Evolutionary conservation across 2,329 filamentous ascomycete species (phyloP).

Genomic region (Cryphonectria japonica): DNA sequence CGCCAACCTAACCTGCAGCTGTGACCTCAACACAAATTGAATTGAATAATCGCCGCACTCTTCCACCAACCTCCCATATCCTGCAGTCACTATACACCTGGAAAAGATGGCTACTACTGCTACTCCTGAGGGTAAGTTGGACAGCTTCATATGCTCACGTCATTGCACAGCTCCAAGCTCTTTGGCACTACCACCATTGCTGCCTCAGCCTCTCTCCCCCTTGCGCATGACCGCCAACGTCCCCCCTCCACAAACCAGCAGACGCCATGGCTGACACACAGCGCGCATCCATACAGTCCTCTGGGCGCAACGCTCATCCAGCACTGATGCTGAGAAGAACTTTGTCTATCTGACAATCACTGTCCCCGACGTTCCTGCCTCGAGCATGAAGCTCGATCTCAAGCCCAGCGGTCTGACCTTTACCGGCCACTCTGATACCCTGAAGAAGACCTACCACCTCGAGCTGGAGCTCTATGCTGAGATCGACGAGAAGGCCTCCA

Average conservation of each 20-base stretch:
- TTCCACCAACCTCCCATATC: neutral
- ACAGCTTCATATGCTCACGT: neutral
- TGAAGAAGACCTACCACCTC: conserved; percentile 86
- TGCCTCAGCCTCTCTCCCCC: neutral
- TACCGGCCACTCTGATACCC: conserved; percentile 78
- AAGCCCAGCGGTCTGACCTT: conserved; percentile 79
- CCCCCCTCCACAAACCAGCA: neutral
- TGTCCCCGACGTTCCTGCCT: conserved; percentile 79
- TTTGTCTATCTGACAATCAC: conserved; percentile 91
- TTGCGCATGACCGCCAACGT: conserved; percentile 2
- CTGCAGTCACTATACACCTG: conserved; percentile 17
- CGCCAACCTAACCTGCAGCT: conserved; percentile 21
- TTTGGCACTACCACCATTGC: neutral
- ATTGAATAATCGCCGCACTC: neutral
- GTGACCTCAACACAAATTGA: neutral
- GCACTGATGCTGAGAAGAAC: conserved; percentile 81
- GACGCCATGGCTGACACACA: conserved; percentile 2
- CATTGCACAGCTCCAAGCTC: conserved; percentile 6
- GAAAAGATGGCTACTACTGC: conserved; percentile 36
- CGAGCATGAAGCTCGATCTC: conserved; percentile 80
- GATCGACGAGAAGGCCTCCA: conserved; percentile 83
- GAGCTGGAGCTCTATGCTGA: conserved; percentile 87
- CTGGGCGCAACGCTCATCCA: conserved; percentile 96
- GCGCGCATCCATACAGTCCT: conserved; percentile 65
- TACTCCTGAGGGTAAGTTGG: conserved; percentile 46